phyloP scores from a whole-genome alignment of 306 rosid genomes.

The Corylus americana region DNA sequence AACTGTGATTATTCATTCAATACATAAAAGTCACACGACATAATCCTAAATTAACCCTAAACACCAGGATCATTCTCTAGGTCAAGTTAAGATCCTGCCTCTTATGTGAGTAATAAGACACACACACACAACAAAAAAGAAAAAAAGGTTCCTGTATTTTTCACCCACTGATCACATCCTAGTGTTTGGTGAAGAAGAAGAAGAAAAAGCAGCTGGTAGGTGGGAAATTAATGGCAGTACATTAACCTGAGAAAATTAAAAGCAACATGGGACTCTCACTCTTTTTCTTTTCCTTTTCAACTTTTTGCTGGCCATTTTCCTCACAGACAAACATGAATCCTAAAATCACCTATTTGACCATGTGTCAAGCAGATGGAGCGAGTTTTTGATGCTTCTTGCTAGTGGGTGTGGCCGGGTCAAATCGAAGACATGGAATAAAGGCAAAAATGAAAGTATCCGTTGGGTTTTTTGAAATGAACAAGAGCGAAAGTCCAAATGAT shows the following conservation, averaged over 20 bases:
- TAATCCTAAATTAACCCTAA: no score
- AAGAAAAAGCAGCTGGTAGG: not conserved
- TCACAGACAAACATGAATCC: not conserved
- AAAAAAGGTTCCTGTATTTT: not conserved
- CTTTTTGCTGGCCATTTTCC: not conserved
- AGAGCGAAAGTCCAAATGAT: constrained; percentile 39
- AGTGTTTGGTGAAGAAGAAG: constrained; percentile 28
- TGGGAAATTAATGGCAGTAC: constrained; percentile 11
- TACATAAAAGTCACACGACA: no score
- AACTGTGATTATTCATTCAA: no score
- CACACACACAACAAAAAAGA: not conserved
- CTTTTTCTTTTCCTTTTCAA: not conserved
- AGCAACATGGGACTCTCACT: not conserved
- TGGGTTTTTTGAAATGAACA: constrained; percentile 43
- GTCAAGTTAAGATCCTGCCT: no score
- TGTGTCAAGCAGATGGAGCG: constrained; percentile 9
- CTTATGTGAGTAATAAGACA: not conserved
- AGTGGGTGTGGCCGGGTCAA: constrained; percentile 35
- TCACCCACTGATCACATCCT: not conserved
- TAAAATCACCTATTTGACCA: constrained; percentile 20
- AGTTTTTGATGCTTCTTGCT: constrained; percentile 12
- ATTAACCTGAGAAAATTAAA: constrained; percentile 1
- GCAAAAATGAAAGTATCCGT: constrained; percentile 34
- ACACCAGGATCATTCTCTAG: no score
- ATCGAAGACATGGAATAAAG: constrained; percentile 33